Percentiles rank a stretch among this genome's conserved stretches.
phyloP scores from a whole-genome alignment of 2,329 filamentous ascomycete genomes.

The Pestalotiopsis sp. region DNA sequence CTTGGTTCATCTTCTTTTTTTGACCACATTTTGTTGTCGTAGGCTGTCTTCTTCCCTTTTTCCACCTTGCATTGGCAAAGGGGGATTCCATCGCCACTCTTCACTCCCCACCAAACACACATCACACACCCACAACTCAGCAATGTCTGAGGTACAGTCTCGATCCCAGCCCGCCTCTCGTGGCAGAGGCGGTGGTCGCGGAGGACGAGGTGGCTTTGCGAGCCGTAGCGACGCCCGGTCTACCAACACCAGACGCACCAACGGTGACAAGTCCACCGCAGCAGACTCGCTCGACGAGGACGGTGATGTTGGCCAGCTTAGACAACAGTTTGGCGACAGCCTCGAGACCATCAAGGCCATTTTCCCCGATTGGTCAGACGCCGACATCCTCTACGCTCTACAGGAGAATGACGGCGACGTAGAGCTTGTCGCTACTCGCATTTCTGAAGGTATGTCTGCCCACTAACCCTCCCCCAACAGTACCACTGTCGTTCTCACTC shows the following conservation, averaged over 20 bases:
- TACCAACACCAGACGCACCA: slow-evolving; percentile 56
- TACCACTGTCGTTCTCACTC: slow-evolving; percentile 11
- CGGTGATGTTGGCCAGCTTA: slow-evolving; percentile 50
- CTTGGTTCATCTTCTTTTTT: not conserved
- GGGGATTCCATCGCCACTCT: slow-evolving; percentile 24
- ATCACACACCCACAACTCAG: slow-evolving; percentile 42
- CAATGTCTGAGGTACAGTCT: slow-evolving; percentile 94
- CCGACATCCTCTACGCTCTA: slow-evolving; percentile 90
- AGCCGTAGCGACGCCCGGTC: slow-evolving; percentile 69
- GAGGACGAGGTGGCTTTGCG: slow-evolving; percentile 77
- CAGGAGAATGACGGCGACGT: slow-evolving; percentile 86
- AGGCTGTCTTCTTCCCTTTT: slow-evolving; percentile 16
- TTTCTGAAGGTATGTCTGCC: slow-evolving; percentile 67
- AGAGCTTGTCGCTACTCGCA: slow-evolving; percentile 74
- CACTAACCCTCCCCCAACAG: slow-evolving; percentile 13
- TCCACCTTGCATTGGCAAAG: slow-evolving; percentile 7
- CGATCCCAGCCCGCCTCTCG: slow-evolving; percentile 76
- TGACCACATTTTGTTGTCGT: slow-evolving; percentile 11
- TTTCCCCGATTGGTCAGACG: slow-evolving; percentile 94
- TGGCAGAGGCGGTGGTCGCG: slow-evolving; percentile 88
- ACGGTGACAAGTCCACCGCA: slow-evolving; percentile 69
- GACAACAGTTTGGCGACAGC: slow-evolving; percentile 49
- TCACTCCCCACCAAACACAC: slow-evolving; percentile 28
- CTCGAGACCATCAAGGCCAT: slow-evolving; percentile 85
- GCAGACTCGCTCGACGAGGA: slow-evolving; percentile 73